Conservation (phyloP, 345 rosid species). For the Euphorbia lathyris region DNA sequence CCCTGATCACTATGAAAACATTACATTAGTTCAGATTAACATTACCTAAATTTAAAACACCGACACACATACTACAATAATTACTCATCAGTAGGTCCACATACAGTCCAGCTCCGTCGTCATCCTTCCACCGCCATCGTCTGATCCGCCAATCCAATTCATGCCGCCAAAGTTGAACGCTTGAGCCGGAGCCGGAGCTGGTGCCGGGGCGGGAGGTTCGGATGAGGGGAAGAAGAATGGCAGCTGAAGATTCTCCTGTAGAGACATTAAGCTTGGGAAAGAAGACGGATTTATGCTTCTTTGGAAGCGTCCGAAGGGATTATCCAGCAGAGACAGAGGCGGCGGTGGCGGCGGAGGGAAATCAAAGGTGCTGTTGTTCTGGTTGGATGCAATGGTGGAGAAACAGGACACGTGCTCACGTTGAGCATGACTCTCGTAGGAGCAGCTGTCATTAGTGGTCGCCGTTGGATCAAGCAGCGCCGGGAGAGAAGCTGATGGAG, state of each 20-base stretch:
- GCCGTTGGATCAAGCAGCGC: slow-evolving; percentile 55
- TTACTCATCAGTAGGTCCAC: slow-evolving; percentile 42
- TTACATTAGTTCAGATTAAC: not conserved
- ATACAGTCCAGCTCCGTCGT: slow-evolving; percentile 67
- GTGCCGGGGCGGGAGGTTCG: slow-evolving; percentile 16
- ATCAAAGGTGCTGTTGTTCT: slow-evolving; percentile 18
- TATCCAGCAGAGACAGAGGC: not conserved
- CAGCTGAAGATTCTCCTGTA: slow-evolving; percentile 78
- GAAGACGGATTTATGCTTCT: slow-evolving; percentile 34
- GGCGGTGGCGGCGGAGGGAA: slow-evolving; percentile 23
- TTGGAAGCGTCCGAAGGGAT: slow-evolving; percentile 20
- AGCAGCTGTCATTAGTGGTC: slow-evolving; percentile 44
- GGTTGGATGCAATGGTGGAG: slow-evolving; percentile 80
- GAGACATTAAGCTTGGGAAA: slow-evolving; percentile 66
- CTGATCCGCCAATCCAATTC: slow-evolving; percentile 35
- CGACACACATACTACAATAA: not conserved
- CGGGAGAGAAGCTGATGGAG: slow-evolving; percentile 75
- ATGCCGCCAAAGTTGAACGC: slow-evolving; percentile 15
- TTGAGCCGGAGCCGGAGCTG: slow-evolving; percentile 31
- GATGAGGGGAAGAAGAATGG: slow-evolving; percentile 50
- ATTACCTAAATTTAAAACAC: not conserved
- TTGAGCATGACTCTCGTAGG: slow-evolving; percentile 47
- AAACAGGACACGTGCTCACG: slow-evolving; percentile 99
- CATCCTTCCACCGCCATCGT: slow-evolving; percentile 39
- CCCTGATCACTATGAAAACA: not conserved